Conservation (phyloP, 2,329 filamentous ascomycete species). For the Ceratocystis eucalypticola region DNA sequence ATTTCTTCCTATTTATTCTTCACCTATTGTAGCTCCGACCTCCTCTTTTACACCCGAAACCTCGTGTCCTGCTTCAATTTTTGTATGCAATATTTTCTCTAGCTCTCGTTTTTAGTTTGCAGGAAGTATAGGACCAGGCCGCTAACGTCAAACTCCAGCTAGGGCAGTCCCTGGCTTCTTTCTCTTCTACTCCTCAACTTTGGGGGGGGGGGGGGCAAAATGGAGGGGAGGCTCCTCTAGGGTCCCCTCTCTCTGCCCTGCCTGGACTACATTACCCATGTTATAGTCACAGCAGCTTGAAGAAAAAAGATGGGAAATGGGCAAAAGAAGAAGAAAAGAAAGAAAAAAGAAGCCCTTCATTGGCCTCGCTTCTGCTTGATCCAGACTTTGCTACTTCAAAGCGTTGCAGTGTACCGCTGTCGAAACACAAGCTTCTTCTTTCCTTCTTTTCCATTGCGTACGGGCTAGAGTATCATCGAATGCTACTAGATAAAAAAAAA, state of each 20-base stretch:
- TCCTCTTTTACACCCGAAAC: not conserved
- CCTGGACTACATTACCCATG: not conserved
- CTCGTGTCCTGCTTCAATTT: not conserved
- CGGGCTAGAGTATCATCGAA: too few relatives aligned
- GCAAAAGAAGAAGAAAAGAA: not conserved
- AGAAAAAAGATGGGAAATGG: constrained; percentile 1
- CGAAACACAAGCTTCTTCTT: not conserved
- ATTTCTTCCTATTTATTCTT: too few relatives aligned
- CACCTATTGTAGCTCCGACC: not conserved
- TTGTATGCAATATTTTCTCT: not conserved
- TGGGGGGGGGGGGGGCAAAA: not conserved
- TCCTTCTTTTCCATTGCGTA: not conserved
- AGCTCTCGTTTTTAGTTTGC: not conserved
- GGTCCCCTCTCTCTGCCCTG: not conserved
- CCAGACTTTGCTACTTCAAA: not conserved
- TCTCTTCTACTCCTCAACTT: not conserved
- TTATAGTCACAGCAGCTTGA: constrained; percentile 8
- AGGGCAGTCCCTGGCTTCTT: not conserved
- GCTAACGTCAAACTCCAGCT: not conserved
- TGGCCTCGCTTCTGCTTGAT: not conserved
- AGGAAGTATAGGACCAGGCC: not conserved
- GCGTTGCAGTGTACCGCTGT: not conserved
- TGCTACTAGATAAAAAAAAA: not conserved
- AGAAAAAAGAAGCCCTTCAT: not conserved
- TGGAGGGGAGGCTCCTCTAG: not conserved